Evolutionary conservation across 768 basidiomycete species (phyloP).

Genomic region (Collybiopsis confluens): DNA sequence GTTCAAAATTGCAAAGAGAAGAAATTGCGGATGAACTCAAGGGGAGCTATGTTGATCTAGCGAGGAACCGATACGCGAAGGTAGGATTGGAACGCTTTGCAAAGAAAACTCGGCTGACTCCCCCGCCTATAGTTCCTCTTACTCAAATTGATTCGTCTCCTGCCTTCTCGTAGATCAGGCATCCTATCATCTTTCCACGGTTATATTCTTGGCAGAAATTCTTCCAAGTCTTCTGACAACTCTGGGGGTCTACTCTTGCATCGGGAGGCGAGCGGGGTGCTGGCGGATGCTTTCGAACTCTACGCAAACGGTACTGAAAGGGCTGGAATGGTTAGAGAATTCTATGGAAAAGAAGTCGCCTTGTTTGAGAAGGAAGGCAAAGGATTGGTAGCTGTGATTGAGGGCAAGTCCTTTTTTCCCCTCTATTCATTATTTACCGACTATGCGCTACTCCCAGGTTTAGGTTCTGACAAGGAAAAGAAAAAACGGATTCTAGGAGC

Average conservation of each 20-base stretch:
- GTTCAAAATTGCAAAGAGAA: conserved; percentile 68
- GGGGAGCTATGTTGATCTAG: conserved; percentile 72
- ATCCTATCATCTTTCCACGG: conserved; percentile 80
- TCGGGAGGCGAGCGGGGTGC: conserved; percentile 75
- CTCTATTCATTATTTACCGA: too few relatives aligned
- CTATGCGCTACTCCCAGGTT: too few relatives aligned
- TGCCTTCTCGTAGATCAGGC: conserved; percentile 67
- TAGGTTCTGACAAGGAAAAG: conserved; percentile 52
- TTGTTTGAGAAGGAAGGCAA: conserved; percentile 66
- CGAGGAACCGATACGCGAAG: conserved; percentile 89
- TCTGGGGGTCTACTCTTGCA: conserved; percentile 65
- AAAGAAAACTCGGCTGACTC: background rate
- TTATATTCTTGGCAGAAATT: conserved; percentile 42
- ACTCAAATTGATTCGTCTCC: conserved; percentile 71
- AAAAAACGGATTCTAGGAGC: conserved; percentile 62
- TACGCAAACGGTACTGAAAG: conserved; percentile 85
- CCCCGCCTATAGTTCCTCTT: conserved; percentile 60
- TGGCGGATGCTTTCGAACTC: conserved; percentile 87
- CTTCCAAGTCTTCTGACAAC: too few relatives aligned
- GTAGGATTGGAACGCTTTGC: conserved; percentile 20
- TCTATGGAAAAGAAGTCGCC: conserved; percentile 85
- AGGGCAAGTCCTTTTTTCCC: conserved; percentile 21
- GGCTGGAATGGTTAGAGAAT: conserved; percentile 74
- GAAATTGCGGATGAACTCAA: conserved; percentile 82
- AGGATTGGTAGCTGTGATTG: conserved; percentile 66